Conservation (phyloP, 2,329 filamentous ascomycete species). For the Lachnellula cervina region DNA sequence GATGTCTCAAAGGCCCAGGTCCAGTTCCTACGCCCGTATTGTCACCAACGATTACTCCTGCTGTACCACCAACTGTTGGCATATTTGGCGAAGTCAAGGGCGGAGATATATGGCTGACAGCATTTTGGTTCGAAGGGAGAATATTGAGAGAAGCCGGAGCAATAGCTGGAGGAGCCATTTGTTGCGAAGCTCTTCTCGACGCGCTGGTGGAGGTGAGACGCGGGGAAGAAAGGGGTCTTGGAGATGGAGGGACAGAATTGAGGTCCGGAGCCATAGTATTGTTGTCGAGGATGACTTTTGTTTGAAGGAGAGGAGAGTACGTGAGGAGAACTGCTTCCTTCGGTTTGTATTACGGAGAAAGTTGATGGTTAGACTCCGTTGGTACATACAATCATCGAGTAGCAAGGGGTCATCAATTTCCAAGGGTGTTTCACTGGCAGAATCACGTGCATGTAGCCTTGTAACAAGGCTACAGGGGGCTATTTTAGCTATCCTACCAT, state of each 20-base stretch:
- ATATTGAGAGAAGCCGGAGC: conserved; percentile 23
- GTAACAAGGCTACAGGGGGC: neutral
- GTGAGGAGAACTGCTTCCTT: neutral
- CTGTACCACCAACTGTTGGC: conserved; percentile 3
- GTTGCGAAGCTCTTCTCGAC: conserved; percentile 28
- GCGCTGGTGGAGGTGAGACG: conserved; percentile 23
- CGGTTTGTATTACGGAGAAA: neutral
- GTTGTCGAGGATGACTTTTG: neutral
- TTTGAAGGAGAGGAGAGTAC: neutral
- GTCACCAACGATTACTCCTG: conserved; percentile 22
- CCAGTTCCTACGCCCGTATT: conserved; percentile 48
- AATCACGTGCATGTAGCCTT: neutral
- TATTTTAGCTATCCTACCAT: neutral
- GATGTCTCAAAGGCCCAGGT: conserved; percentile 75
- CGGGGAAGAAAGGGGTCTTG: conserved; percentile 25
- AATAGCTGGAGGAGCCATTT: conserved; percentile 20
- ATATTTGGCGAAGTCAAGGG: conserved; percentile 22
- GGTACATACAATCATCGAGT: no score
- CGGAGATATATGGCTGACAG: conserved; percentile 25
- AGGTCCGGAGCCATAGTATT: conserved; percentile 33
- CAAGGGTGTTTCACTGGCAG: neutral
- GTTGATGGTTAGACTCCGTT: neutral
- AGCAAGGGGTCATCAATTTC: no score
- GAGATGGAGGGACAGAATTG: conserved; percentile 31
- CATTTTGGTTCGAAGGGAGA: conserved; percentile 30